phyloP scores from a whole-genome alignment of 495 filamentous ascomycete species.

The Lasiosphaeria miniovina region DNA sequence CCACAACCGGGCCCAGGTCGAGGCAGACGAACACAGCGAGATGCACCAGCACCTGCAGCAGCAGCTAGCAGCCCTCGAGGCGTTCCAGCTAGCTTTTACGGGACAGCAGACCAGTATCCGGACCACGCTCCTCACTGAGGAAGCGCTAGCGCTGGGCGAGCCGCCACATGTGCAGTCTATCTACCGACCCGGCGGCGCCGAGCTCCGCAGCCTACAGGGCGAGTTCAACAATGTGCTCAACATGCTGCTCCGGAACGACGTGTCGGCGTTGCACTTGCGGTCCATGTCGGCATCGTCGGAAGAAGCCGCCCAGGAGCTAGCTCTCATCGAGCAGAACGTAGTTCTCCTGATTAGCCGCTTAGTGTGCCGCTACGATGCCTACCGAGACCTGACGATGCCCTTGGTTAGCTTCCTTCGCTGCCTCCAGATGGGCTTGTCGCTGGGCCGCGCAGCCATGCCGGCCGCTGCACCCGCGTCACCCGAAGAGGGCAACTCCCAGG shows the following conservation, averaged over 20 bases:
- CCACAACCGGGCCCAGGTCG: slow-evolving; percentile 69
- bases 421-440: slow-evolving; percentile 69
- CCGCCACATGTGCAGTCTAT: slow-evolving; percentile 55
- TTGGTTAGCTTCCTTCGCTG: slow-evolving; percentile 78
- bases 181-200: slow-evolving; percentile 64
- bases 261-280: slow-evolving; percentile 40
- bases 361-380: slow-evolving; percentile 62
- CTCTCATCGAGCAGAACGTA: slow-evolving; percentile 68
- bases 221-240: slow-evolving; percentile 78
- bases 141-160: slow-evolving; percentile 60
- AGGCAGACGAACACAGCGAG: slow-evolving; percentile 61
- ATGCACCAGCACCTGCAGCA: slow-evolving; percentile 50
- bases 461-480: slow-evolving; percentile 14
- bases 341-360: slow-evolving; percentile 65
- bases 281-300: slow-evolving; percentile 22
- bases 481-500: slow-evolving; percentile 27
- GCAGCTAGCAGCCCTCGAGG: slow-evolving; percentile 58
- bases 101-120: slow-evolving; percentile 64
- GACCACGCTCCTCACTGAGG: slow-evolving; percentile 54
- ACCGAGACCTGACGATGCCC: slow-evolving; percentile 79
- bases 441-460: slow-evolving; percentile 45
- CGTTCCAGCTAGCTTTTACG: slow-evolving; percentile 65
- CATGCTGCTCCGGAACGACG: slow-evolving; percentile 56
- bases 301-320: slow-evolving; percentile 42
- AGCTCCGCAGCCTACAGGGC: slow-evolving; percentile 69